These are phyloP conservation scores for Tinospora cordifolia DNA, from an alignment of 164 flowering plant genomes.

Conservation along the genomic window DNA sequence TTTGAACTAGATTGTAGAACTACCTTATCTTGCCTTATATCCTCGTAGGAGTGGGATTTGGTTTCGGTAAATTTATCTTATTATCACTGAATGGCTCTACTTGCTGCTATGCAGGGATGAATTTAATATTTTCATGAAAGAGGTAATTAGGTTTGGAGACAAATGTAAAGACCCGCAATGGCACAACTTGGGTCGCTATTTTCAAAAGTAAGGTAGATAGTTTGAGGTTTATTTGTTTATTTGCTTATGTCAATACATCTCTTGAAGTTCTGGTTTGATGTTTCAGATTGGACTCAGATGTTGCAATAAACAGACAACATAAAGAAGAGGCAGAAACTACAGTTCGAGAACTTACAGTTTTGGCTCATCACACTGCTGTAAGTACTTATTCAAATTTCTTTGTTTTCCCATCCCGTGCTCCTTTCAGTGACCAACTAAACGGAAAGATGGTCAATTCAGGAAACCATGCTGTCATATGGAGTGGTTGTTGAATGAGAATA, in stretches of 20 bases:
- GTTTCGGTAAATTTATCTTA: constrained; percentile 5
- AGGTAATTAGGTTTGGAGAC: constrained; percentile 85
- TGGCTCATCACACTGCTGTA: constrained; percentile 79
- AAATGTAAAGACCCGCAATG: constrained; percentile 90
- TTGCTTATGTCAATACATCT: constrained; percentile 9
- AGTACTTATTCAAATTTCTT: constrained; percentile 26
- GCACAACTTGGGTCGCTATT: constrained; percentile 76
- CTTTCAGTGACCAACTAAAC: constrained; percentile 21
- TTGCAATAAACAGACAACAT: constrained; percentile 41
- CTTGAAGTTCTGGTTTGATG: constrained; percentile 5
- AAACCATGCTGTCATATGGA: background rate
- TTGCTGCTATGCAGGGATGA: constrained; percentile 50
- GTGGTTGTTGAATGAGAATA: background rate
- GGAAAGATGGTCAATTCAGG: background rate
- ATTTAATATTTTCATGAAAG: constrained; percentile 56
- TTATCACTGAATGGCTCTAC: constrained; percentile 22
- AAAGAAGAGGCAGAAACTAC: constrained; percentile 59
- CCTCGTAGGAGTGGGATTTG: background rate
- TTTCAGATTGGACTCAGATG: constrained; percentile 54
- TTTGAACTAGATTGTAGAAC: background rate
- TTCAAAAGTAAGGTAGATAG: constrained; percentile 52
- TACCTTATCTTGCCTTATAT: background rate
- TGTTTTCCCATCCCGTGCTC: constrained; percentile 26
- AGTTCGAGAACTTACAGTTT: constrained; percentile 54
- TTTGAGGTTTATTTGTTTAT: constrained; percentile 1